A percentile compares a stretch with the other conserved stretches of the same genome.
Conservation (phyloP, 164 flowering plant genomes). For the Nymphaea colorata region DNA sequence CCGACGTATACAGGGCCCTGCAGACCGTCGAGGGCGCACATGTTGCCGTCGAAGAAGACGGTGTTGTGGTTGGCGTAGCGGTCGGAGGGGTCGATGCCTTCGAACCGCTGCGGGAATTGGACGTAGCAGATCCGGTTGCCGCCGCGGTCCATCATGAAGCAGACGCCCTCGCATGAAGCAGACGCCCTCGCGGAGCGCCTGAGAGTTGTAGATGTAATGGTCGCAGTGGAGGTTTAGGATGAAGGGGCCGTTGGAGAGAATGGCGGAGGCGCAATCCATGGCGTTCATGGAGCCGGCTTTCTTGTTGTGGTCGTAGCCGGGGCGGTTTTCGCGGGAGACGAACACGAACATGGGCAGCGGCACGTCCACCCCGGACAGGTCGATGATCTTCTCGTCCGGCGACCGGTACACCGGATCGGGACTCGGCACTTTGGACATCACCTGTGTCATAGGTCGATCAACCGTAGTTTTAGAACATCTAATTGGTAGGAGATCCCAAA, state of each 20-base stretch:
- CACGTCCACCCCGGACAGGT: constrained; percentile 26
- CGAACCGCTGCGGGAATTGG: constrained; percentile 36
- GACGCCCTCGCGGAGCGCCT: constrained; percentile 31
- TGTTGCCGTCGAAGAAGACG: constrained; percentile 47
- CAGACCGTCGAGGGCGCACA: constrained; percentile 84
- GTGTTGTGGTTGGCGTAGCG: constrained; percentile 42
- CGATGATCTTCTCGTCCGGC: constrained; percentile 16
- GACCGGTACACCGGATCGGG: constrained; percentile 14
- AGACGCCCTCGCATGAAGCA: constrained; percentile 40
- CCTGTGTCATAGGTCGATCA: constrained; percentile 15
- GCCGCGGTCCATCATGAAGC: constrained; percentile 40
- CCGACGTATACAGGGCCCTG: constrained; percentile 95
- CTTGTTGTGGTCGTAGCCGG: constrained; percentile 37
- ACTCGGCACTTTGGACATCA: constrained; percentile 37
- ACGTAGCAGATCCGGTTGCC: constrained; percentile 33
- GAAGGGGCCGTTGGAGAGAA: constrained; percentile 37
- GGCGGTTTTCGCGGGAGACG: constrained; percentile 32
- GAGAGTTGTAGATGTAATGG: constrained; percentile 31
- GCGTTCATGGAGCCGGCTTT: constrained; percentile 45
- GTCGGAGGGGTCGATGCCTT: constrained; percentile 39
- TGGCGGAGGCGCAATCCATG: constrained; percentile 32
- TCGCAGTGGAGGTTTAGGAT: constrained; percentile 40
- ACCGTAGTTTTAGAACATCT: too few species aligned
- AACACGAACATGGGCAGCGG: constrained; percentile 35
- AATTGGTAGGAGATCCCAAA: too few species aligned